phyloP scores from a whole-genome alignment of 1,139 yeast genomes.

The Williopsis jadinii region DNA sequence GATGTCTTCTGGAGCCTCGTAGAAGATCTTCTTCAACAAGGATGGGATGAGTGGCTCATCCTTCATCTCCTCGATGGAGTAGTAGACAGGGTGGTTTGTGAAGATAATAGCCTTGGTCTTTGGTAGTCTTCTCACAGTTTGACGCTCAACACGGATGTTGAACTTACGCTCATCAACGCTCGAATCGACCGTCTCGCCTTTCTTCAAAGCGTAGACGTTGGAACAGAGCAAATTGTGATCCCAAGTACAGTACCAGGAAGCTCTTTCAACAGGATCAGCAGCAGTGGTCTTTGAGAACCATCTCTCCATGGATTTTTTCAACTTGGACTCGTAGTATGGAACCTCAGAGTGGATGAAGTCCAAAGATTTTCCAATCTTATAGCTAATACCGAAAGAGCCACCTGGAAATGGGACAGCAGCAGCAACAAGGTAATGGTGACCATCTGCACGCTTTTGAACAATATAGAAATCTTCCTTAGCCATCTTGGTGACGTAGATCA shows the following conservation, averaged over 20 bases:
- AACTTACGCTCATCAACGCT: constrained; percentile 34
- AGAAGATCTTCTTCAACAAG: constrained; percentile 50
- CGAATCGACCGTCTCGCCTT: constrained; percentile 30
- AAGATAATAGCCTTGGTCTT: constrained; percentile 51
- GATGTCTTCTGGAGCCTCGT: constrained; percentile 61
- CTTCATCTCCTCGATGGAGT: constrained; percentile 68
- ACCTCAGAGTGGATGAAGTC: constrained; percentile 62
- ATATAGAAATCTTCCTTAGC: constrained; percentile 72
- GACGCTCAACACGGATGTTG: constrained; percentile 59
- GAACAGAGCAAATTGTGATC: constrained; percentile 55
- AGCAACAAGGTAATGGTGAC: constrained; percentile 56
- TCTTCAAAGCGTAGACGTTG: constrained; percentile 41
- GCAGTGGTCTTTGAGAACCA: constrained; percentile 61
- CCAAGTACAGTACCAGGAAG: constrained; percentile 71
- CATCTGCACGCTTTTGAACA: constrained; percentile 50
- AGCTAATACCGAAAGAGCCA: constrained; percentile 57
- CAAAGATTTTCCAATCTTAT: constrained; percentile 52
- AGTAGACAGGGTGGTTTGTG: constrained; percentile 70
- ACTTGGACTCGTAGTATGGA: constrained; percentile 60
- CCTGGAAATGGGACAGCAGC: constrained; percentile 80
- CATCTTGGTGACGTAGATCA: constrained; percentile 54
- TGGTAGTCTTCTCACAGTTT: constrained; percentile 61
- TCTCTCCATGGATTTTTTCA: constrained; percentile 65
- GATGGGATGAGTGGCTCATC: constrained; percentile 74
- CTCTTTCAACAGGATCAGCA: constrained; percentile 63